Evolutionary conservation across 2,329 filamentous ascomycete species (phyloP).

Genomic region (Pseudogymnoascus sp.): DNA sequence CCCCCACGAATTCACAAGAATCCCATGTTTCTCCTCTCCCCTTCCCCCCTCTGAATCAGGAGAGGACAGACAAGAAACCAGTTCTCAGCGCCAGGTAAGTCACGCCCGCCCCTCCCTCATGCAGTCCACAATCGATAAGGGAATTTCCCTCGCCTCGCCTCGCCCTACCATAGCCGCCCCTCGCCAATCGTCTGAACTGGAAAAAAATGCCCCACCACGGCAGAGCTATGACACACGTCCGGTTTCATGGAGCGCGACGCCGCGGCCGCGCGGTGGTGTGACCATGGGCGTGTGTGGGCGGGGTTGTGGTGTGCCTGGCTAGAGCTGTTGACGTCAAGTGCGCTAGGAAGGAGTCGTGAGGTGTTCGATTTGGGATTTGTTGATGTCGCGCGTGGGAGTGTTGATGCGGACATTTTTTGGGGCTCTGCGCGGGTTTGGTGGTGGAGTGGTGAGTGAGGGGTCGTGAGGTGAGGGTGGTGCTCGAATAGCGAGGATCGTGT

Average conservation of each 20-base stretch:
- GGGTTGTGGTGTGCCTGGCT: neutral
- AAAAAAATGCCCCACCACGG: neutral
- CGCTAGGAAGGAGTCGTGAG: neutral
- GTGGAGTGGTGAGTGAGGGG: neutral
- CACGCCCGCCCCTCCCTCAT: neutral
- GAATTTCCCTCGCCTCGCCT: neutral
- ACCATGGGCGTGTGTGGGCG: neutral
- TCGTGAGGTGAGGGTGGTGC: neutral
- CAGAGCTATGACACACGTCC: neutral
- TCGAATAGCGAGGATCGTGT: neutral
- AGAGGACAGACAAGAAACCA: neutral
- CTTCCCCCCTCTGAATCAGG: neutral
- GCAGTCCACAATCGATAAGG: neutral
- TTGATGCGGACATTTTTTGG: neutral
- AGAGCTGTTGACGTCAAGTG: neutral
- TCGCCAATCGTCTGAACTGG: neutral
- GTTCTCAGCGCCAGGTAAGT: neutral
- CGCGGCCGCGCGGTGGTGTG: neutral
- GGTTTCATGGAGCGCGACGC: conserved; percentile 1
- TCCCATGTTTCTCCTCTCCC: neutral
- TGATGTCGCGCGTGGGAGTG: neutral
- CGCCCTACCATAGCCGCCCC: neutral
- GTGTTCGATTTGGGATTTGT: neutral
- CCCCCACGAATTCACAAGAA: neutral
- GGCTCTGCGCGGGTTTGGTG: neutral